These are phyloP conservation scores for Sarocladium brachiariae DNA, from an alignment of 2,329 filamentous ascomycete species.

Conservation along the genomic window DNA sequence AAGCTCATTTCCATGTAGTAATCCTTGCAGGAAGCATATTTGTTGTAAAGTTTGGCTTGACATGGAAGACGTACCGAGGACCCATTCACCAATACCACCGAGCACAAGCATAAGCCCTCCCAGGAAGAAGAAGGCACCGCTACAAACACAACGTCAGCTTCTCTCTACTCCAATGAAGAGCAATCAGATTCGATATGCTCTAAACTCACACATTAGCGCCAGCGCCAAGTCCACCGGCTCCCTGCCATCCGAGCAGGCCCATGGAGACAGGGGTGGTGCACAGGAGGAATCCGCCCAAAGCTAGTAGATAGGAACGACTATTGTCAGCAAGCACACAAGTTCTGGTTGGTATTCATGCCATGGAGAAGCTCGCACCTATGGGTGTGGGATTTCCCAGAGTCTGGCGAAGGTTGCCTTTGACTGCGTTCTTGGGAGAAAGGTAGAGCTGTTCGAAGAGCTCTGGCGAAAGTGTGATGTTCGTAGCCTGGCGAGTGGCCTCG, in stretches of 20 bases:
- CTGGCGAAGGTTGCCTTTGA: conserved; percentile 39
- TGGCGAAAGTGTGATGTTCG: conserved; percentile 36
- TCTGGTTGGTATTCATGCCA: no score
- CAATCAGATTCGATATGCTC: neutral
- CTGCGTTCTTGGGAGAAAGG: conserved; percentile 37
- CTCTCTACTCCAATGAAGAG: neutral
- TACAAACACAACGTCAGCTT: neutral
- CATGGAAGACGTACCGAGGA: conserved; percentile 29
- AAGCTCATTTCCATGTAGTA: no score
- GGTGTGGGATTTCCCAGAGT: conserved; percentile 48
- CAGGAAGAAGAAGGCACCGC: conserved; percentile 34
- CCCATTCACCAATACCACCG: conserved; percentile 42
- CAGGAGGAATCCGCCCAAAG: conserved; percentile 23
- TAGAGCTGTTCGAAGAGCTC: conserved; percentile 49
- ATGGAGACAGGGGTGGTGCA: conserved; percentile 24
- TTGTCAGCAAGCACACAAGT: no score
- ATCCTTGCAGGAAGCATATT: no score
- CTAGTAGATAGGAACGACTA: no score
- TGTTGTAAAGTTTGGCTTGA: no score
- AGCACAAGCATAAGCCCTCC: conserved; percentile 40
- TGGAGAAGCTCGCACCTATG: conserved; percentile 22
- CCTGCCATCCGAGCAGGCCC: conserved; percentile 22
- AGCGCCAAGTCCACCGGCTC: conserved; percentile 22
- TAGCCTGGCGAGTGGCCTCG: conserved; percentile 1
- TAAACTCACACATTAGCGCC: conserved; percentile 24